These are phyloP conservation scores for Mycena epipterygia DNA, from an alignment of 768 basidiomycete species.

Conservation along the genomic window DNA sequence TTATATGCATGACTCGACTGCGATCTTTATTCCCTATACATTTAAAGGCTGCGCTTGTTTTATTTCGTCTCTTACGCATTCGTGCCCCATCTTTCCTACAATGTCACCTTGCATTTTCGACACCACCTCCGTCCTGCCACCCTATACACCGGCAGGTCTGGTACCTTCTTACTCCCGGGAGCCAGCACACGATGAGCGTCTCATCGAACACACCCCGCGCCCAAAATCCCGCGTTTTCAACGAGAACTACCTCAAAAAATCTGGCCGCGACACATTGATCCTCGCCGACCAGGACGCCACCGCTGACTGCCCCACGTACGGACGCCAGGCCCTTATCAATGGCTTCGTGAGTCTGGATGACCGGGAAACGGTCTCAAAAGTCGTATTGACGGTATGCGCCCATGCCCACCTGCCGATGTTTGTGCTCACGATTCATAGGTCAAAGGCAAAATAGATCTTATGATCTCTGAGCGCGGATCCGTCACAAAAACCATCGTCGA, in stretches of 20 bases:
- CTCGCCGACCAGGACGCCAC: constrained; percentile 63
- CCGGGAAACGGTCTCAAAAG: constrained; percentile 51
- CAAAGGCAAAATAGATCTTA: constrained; percentile 55
- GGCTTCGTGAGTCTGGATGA: constrained; percentile 62
- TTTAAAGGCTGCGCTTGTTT: too few relatives aligned
- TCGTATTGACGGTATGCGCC: constrained; percentile 57
- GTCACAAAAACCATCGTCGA: constrained; percentile 49
- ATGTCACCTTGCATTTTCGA: constrained; percentile 4
- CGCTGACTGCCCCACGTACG: constrained; percentile 56
- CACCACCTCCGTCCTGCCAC: constrained; percentile 50
- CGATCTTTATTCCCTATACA: too few relatives aligned
- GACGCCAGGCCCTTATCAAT: constrained; percentile 53
- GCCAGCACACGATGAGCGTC: constrained; percentile 64
- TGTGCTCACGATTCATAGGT: constrained; percentile 46
- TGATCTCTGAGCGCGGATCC: constrained; percentile 51
- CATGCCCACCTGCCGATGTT: background rate
- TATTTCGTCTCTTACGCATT: too few relatives aligned
- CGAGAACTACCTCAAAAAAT: constrained; percentile 56
- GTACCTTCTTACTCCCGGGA: constrained; percentile 71
- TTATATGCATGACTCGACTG: too few relatives aligned
- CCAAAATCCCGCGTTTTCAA: constrained; percentile 39
- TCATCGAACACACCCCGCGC: constrained; percentile 63
- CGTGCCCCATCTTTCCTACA: too few relatives aligned
- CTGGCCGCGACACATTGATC: constrained; percentile 56
- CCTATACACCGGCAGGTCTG: constrained; percentile 66